Base-by-base conservation (phyloP, 2,329 filamentous ascomycete genomes). In the Neophaeococcomyces aloes region DNA sequence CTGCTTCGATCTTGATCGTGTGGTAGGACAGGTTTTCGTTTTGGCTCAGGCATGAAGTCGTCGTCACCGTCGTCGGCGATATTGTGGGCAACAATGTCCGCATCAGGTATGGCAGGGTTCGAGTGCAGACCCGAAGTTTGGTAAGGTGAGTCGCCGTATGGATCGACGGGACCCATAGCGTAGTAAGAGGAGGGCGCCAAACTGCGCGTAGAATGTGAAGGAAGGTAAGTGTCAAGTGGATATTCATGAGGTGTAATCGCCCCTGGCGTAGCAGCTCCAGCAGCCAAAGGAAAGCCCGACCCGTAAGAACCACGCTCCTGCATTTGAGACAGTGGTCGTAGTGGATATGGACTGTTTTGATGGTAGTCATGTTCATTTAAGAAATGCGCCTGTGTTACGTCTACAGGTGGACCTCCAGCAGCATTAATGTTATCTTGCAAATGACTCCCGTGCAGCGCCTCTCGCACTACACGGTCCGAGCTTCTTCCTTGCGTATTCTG, bases 31-130 rank as follows among this genome's bases (percentile, higher is more conserved):
- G 81, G 79, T 51, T 69, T 73, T 47, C 74, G 71, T 59, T 70
- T 67, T 55, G 60, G 63, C 56, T 58, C 37, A 60, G 65, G 53
- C 75, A 79, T 71, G 40, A 91, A 72, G 1, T 83, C 86, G 59
- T 94, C 88, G 56, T 94, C 88, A 21, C 85, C 86, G 57, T 95
- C 88, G 59, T 94, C 88, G 17, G 75, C 76, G 51, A 94, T 88
- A 11, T 81, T 79, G 56, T 83, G 78, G 2, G 87, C 86, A 59
- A 94, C 80, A 40, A 55, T 50, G 31, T 44, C 45, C 7, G 51
- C 51, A 19, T 52, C 49, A 30, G 75, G 74, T 3, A 79, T 63
- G 7, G 66, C 61, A 18, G 71, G 64, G 46, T 72, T 71, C 63
- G 71, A 62, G 8, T 56, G 59, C 48, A 59, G 68, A 25, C 19